Evolutionary conservation across 352 stramenopile species (phyloP), one percentile per base, ranked within the genome.

Genomic region (Pythium volutum): DNA sequence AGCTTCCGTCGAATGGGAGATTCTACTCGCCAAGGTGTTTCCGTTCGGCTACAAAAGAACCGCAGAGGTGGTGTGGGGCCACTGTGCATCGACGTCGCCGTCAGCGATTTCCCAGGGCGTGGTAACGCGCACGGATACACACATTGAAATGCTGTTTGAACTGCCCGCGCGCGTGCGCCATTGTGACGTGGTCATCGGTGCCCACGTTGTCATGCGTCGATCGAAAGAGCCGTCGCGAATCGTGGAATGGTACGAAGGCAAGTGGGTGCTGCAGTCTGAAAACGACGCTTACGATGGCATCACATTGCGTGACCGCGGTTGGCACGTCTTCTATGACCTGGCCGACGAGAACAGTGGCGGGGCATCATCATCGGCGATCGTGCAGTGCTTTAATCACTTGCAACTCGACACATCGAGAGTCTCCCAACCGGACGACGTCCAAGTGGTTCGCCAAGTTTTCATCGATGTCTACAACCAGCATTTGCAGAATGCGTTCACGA

Each of bases 131-230:
- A 36, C 45, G 0, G 45, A 51, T 36, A 22, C 45, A 4, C 10
- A 34, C 12, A 51, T 22, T 1, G 45, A 51, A 34, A 51, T 51
- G 45, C 6, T 27, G 1, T 51, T 51, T 15, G 2, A 6, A 12
- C 2, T 51, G 23, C 45, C 45, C 20, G 18, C 29, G 11, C 14
- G 45, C 5, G 12, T 51, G 14, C 45, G 45, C 12, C 45, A 51
- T 36, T 51, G 45, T 27, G 45, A 51, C 16, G 25, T 14, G 23
- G 20, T 22, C 6, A n/a, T 51, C 18, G 45, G 36, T 12, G 45
- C 45, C 4, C 45, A 51, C 23, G 45, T 51, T 4, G 45, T 51
- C 20, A 51, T 51, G 45, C 45, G 45, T n/a, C 22, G 45, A n/a
- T n/a, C 12, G 6, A 51, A 36, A n/a, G 45, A 51, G 26, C 2